Conservation (phyloP, 768 basidiomycete genomes). For the Tulasnella sp. region DNA sequence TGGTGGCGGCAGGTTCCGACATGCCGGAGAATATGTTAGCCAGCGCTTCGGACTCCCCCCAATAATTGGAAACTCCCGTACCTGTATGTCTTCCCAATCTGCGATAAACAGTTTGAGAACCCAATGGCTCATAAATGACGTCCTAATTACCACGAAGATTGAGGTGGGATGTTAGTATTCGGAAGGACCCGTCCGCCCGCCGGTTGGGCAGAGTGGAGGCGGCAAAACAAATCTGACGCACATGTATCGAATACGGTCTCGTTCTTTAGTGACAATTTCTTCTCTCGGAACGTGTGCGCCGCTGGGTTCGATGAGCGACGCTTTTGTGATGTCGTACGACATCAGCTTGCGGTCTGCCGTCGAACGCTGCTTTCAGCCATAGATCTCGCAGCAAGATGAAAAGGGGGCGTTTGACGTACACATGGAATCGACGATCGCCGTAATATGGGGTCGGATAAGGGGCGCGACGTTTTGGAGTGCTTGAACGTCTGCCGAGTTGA, state of each 20-base stretch:
- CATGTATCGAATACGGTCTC: constrained; percentile 6
- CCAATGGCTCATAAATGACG: neutral
- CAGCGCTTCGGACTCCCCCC: neutral
- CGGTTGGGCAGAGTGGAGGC: neutral
- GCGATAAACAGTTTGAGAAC: constrained; percentile 4
- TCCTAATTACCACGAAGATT: too few species aligned
- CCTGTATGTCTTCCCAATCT: constrained; percentile 3
- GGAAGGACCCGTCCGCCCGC: neutral
- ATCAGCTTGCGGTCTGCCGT: neutral
- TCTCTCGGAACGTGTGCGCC: neutral
- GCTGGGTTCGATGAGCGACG: neutral
- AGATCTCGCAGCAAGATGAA: neutral
- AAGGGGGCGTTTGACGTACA: too few species aligned
- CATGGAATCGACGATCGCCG: neutral
- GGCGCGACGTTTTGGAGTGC: constrained; percentile 4
- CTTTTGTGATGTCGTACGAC: constrained; percentile 1
- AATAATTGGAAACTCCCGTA: neutral
- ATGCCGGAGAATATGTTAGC: neutral
- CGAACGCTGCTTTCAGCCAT: neutral
- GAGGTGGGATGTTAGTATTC: too few species aligned
- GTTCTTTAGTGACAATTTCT: neutral
- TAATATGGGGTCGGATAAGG: neutral
- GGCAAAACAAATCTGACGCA: neutral
- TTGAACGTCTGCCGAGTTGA: constrained; percentile 4
- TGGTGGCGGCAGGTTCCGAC: neutral